These are phyloP conservation scores for Chrysochromulina parva DNA, from an alignment of 78 protist species.

Conservation along the genomic window DNA sequence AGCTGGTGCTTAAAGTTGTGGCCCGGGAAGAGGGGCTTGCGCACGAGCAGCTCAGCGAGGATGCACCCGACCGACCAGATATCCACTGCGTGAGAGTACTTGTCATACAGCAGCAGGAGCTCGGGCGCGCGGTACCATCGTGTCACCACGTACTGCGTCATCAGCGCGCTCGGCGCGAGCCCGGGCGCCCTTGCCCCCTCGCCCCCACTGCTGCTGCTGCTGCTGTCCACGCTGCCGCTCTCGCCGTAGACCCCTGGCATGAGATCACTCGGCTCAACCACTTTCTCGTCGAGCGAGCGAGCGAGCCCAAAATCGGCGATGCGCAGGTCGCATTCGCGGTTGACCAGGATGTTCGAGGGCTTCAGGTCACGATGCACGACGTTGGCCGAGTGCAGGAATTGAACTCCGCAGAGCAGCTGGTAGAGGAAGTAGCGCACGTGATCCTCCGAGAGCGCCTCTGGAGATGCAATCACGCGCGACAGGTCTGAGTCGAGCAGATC, in stretches of 20 bases:
- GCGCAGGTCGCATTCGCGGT: no score
- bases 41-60: not conserved
- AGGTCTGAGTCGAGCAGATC: conserved; percentile 94
- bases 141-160: conserved; percentile 23
- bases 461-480: not conserved
- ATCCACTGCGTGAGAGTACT: conserved; percentile 18
- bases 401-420: not conserved
- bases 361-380: no score
- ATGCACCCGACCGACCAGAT: conserved; percentile 44
- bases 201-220: not conserved
- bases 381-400: no score
- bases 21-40: conserved; percentile 41
- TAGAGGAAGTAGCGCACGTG: conserved; percentile 27
- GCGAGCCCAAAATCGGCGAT: not conserved
- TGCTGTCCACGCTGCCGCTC: no score
- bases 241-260: conserved; percentile 42
- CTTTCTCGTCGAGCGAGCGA: conserved; percentile 2
- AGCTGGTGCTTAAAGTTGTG: not conserved
- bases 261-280: conserved; percentile 36
- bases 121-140: no score
- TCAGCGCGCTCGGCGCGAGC: not conserved
- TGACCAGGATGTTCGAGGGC: no score
- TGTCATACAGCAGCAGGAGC: not conserved
- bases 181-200: no score
- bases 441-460: conserved; percentile 1